Percentiles rank a stretch among this genome's conserved stretches.
phyloP scores from a whole-genome alignment of 2,329 filamentous ascomycete genomes.

The Penicillium griseofulvum region DNA sequence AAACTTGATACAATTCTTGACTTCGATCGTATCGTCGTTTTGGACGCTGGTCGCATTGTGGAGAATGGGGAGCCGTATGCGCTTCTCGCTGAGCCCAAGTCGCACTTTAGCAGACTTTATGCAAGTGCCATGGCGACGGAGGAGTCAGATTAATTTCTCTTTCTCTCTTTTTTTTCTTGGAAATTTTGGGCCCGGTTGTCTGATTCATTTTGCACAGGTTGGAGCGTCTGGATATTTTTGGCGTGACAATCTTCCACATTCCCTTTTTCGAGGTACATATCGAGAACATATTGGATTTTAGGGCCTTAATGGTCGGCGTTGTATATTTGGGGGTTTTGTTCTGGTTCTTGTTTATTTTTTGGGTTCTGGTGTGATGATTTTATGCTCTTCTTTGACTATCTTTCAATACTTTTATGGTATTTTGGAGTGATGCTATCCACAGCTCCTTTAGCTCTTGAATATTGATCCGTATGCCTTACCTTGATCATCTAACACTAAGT shows the following conservation, averaged over 20 bases:
- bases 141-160: conserved; percentile 16
- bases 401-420: background rate
- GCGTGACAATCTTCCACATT: conserved; percentile 8
- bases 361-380: conserved; percentile 2
- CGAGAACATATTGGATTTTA: conserved; percentile 14
- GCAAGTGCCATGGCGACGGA: conserved; percentile 23
- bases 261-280: conserved; percentile 20
- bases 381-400: conserved; percentile 8
- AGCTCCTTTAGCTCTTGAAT: background rate
- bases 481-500: background rate
- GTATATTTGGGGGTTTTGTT: background rate
- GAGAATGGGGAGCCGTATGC: conserved; percentile 38
- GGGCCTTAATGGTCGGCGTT: conserved; percentile 11
- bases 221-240: conserved; percentile 9
- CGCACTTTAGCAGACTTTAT: conserved; percentile 39
- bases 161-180: background rate
- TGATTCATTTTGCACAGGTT: conserved; percentile 13
- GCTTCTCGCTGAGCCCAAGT: conserved; percentile 36
- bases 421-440: background rate
- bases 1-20: conserved; percentile 50
- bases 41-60: conserved; percentile 36
- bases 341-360: conserved; percentile 4
- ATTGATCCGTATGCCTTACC: no score
- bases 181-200: background rate
- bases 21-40: conserved; percentile 39